phyloP scores from a whole-genome alignment of 2,329 filamentous ascomycete genomes.

The Aspergillus udagawae region DNA sequence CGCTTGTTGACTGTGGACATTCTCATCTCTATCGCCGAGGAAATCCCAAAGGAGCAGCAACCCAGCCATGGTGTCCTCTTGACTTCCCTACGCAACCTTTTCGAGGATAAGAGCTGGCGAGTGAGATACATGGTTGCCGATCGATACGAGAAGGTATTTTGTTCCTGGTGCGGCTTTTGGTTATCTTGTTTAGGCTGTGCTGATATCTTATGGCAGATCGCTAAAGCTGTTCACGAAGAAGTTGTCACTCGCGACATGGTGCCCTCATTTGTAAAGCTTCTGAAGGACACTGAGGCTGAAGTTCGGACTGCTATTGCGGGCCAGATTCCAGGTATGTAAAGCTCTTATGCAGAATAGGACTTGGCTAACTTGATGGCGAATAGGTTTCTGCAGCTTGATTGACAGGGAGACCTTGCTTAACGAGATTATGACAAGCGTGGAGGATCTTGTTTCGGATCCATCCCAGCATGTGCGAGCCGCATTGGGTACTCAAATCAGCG shows the following conservation, averaged over 20 bases:
- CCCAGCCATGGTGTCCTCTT: slow-evolving; percentile 90
- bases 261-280: slow-evolving; percentile 91
- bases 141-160: slow-evolving; percentile 84
- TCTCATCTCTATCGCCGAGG: slow-evolving; percentile 92
- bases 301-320: slow-evolving; percentile 95
- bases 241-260: slow-evolving; percentile 91
- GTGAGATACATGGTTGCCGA: slow-evolving; percentile 99
- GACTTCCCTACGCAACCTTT: slow-evolving; percentile 83
- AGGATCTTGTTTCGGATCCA: slow-evolving; percentile 91
- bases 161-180: not conserved
- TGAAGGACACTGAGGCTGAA: slow-evolving; percentile 97
- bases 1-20: slow-evolving; percentile 93
- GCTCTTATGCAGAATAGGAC: not conserved
- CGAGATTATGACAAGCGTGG: slow-evolving; percentile 94
- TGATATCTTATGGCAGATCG: slow-evolving; percentile 60
- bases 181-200: not conserved
- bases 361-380: slow-evolving; percentile 15
- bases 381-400: slow-evolving; percentile 86
- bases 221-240: slow-evolving; percentile 96
- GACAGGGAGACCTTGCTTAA: slow-evolving; percentile 84
- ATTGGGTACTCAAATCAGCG: slow-evolving; percentile 93
- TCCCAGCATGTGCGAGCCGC: slow-evolving; percentile 96
- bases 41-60: slow-evolving; percentile 97
- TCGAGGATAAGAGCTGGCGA: slow-evolving; percentile 99
- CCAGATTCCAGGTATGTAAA: slow-evolving; percentile 73